Evolutionary conservation across 2,329 filamentous ascomycete genomes (phyloP), one percentile per base, ranked within the genome.

Genomic region (Paecilomyces niveus): DNA sequence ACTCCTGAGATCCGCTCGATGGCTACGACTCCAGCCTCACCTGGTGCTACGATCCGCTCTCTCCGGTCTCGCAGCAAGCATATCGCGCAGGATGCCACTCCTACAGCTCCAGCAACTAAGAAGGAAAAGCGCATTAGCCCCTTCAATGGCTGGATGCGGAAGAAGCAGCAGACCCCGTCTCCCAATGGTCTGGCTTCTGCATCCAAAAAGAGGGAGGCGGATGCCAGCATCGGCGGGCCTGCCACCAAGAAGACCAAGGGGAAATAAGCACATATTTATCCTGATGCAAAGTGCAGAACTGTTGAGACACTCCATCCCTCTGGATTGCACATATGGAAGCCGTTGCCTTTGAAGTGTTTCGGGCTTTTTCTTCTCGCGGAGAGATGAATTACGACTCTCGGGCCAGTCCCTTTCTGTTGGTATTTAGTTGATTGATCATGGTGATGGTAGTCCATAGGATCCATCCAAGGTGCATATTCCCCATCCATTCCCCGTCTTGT

Each of bases 131-230:
- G 70, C 51, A 64, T 67, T 31, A 76, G 73, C 58, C 74, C 76
- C 2, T 78, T 78, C 60, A 70, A 72, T 58, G 66, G 67, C 18
- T 78, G 76, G 76, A 63, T 68, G 53, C 69, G 74, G 21, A 74
- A 72, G 63, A 74, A 77, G 62, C 64, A 70, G 63, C 32, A 10
- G 32, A 65, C 63, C 21, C 63, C 58, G 55, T 49, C 61, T 56
- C 50, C 67, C 53, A 64, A 66, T 5, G 64, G 63, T 7, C 57
- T 58, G 10, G 62, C 63, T n/a, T 58, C 65, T 15, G 69, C 68
- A 54, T 59, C 70, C 15, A 71, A 70, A 61, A 77, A 77, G 60
- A 67, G 73, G 57, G 70, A 71, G 21, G 69, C 67, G 15, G 70
- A 71, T 51, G 31, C 63, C 50, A 67, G 62, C 53, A 65, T 62